Base-by-base conservation (phyloP, 1,284 basidiomycete genomes). In the Sporisorium iseilematis-ciliati region DNA sequence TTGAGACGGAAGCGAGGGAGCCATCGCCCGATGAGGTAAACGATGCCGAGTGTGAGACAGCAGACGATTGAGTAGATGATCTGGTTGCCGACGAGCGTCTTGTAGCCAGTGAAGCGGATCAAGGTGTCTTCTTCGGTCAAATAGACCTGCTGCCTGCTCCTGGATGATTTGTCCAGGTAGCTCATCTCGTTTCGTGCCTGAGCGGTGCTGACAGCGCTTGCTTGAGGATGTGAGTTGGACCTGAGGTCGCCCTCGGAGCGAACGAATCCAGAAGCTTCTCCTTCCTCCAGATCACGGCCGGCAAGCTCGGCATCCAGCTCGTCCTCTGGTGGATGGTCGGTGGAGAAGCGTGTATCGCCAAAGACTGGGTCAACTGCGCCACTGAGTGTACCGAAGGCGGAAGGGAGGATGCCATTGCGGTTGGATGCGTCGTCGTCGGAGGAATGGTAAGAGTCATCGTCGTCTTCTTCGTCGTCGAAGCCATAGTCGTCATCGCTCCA, bases 1-100 rank as follows among this genome's bases (percentile, higher is more conserved):
- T 89, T 90, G 56, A 99, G 89, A 93, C 95, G 97, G 43, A 95
- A 80, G 4, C 88, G 90, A 52, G 97, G 96, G 77, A 97, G 91
- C 97, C 97, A 99, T 79, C 95, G 91, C 1, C 94, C 94, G 5
- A 97, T 85, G 16, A 99, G 89, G 10, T 90, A 92, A 35, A 98
- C 87, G 8, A 91, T 86, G 4, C 97, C 97, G 11, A 92, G 86
- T 1, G 91, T 90, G 16, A 92, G 62, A 8, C 93, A 79, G 80
- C 92, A 94, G 7, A 89, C 89, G 21, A 89, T 58, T 77, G 90
- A 88, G 94, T 95, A 99, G 5, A 92, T 70, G 82, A 88, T 87
- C 54, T 89, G 88, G 56, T 91, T 90, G 88, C 90, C 90, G 7
- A 81, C 81, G 46, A 92, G 87, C 6, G 90, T 89, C 78, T 92